Evolutionary conservation across 768 basidiomycete species (phyloP).

Genomic region (Sarcodon sp.): DNA sequence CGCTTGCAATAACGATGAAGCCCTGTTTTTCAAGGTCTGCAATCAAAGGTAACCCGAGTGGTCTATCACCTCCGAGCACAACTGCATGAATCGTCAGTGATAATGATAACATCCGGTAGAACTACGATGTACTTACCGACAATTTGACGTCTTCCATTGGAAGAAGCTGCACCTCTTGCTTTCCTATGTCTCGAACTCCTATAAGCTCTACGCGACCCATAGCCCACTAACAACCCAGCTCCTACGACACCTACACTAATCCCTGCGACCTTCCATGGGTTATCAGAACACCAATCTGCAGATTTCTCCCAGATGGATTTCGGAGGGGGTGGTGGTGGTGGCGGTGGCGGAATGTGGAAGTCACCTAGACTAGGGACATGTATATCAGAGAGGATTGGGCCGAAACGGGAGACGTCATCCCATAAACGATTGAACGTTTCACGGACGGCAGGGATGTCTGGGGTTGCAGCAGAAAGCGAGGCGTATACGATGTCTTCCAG

Average conservation of each 20-base stretch:
- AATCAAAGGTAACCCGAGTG: constrained; percentile 60
- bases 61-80: constrained; percentile 70
- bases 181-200: constrained; percentile 7
- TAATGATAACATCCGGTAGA: neutral
- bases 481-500: constrained; percentile 50
- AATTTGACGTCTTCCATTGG: constrained; percentile 30
- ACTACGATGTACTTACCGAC: constrained; percentile 19
- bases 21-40: constrained; percentile 64
- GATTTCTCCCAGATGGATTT: constrained; percentile 31
- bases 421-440: constrained; percentile 60
- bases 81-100: constrained; percentile 27
- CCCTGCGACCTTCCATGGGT: constrained; percentile 51
- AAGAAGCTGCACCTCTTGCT: constrained; percentile 12
- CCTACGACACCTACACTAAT: constrained; percentile 47
- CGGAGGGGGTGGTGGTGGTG: constrained; percentile 38
- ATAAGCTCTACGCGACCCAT: constrained; percentile 18
- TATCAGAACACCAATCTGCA: constrained; percentile 35
- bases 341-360: constrained; percentile 63
- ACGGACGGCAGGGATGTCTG: constrained; percentile 49
- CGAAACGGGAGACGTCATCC: constrained; percentile 72
- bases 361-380: constrained; percentile 53
- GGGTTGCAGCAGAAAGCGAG: constrained; percentile 40
- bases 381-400: constrained; percentile 45
- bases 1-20: constrained; percentile 76
- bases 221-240: constrained; percentile 47